Conservation (phyloP, 768 basidiomycete genomes). For the Lactarius psammicola region DNA sequence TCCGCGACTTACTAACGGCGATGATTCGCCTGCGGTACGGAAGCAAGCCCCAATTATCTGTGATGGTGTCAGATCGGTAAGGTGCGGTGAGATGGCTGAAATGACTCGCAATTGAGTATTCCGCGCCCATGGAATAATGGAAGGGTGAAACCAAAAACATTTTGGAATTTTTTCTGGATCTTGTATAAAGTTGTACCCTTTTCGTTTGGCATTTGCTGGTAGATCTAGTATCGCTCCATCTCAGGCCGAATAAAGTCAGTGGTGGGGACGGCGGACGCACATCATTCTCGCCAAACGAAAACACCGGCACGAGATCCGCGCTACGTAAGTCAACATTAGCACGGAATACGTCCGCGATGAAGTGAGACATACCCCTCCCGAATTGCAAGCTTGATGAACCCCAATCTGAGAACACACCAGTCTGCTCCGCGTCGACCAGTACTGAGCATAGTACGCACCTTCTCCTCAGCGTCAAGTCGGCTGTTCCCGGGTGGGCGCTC, state of each 20-base stretch:
- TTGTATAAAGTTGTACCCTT: slow-evolving; percentile 85
- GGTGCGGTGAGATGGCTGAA: not conserved
- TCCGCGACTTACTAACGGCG: slow-evolving; percentile 78
- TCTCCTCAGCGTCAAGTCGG: slow-evolving; percentile 76
- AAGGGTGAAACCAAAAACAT: slow-evolving; percentile 90
- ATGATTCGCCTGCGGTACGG: slow-evolving; percentile 94
- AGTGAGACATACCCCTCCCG: slow-evolving; percentile 65
- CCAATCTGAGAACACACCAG: slow-evolving; percentile 51
- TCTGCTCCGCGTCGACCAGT: not conserved
- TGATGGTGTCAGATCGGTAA: not conserved
- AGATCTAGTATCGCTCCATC: slow-evolving; percentile 60
- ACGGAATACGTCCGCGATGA: not conserved
- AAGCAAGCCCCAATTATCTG: slow-evolving; percentile 94
- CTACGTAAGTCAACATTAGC: slow-evolving; percentile 40
- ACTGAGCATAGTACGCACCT: slow-evolving; percentile 46
- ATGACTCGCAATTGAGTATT: slow-evolving; percentile 79
- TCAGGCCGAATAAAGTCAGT: slow-evolving; percentile 4
- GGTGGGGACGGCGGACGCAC: slow-evolving; percentile 45
- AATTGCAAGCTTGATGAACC: slow-evolving; percentile 94
- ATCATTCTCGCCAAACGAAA: slow-evolving; percentile 98
- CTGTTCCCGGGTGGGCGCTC: slow-evolving; percentile 95
- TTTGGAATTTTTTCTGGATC: slow-evolving; percentile 89
- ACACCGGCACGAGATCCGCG: slow-evolving; percentile 95
- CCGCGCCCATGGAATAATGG: slow-evolving; percentile 98
- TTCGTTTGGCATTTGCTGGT: slow-evolving; percentile 94